Conservation (phyloP, 202 grass and related monocot genomes). For the Schoenoplectus triqueter region DNA sequence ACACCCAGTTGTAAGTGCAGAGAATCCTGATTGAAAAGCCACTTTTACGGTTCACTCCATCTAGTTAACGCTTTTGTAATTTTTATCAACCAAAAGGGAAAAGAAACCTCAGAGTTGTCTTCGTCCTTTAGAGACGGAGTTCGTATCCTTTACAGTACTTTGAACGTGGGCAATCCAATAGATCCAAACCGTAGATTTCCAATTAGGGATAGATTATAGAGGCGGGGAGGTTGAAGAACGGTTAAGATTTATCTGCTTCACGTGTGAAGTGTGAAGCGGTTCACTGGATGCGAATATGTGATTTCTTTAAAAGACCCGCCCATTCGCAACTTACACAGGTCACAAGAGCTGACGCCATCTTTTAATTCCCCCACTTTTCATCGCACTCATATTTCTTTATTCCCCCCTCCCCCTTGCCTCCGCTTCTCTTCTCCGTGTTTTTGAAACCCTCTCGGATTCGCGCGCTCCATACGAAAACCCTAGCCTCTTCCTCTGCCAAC, state of each 20-base stretch:
- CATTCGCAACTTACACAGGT: background rate
- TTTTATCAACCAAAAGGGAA: too few relatives aligned
- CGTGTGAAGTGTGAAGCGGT: too few relatives aligned
- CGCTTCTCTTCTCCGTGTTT: conserved; percentile 32
- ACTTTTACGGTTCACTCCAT: conserved; percentile 1
- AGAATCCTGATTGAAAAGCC: conserved; percentile 14
- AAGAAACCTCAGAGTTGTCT: too few relatives aligned
- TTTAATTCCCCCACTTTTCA: conserved; percentile 13
- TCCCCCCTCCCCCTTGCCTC: background rate
- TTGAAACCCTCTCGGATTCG: conserved; percentile 36
- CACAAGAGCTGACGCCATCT: conserved; percentile 32
- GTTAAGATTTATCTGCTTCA: too few relatives aligned
- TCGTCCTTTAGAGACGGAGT: too few relatives aligned
- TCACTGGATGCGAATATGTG: too few relatives aligned
- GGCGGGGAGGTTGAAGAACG: too few relatives aligned
- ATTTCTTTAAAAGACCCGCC: too few relatives aligned
- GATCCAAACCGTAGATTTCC: too few relatives aligned
- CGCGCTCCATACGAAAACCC: conserved; percentile 19
- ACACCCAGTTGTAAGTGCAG: background rate
- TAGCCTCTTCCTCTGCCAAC: background rate
- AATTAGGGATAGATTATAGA: too few relatives aligned
- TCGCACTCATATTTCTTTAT: conserved; percentile 6
- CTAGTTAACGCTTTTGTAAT: background rate
- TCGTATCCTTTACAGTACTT: too few relatives aligned
- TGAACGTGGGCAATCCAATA: too few relatives aligned